phyloP scores from a whole-genome alignment of 805 yeast genomes.

The Wickerhamiella sergipiensis region DNA sequence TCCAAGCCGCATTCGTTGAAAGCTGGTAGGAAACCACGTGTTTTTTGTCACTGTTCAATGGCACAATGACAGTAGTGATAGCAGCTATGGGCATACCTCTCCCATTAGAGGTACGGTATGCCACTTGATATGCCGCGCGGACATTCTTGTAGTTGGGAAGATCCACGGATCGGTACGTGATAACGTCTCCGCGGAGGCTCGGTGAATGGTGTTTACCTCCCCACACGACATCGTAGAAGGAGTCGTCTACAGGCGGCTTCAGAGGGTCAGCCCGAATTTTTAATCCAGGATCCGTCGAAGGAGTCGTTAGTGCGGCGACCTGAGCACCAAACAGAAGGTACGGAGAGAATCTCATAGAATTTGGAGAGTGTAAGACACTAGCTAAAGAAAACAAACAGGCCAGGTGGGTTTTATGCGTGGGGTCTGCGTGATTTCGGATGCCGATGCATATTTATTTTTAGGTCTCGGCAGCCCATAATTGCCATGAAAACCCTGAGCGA shows the following conservation, averaged over 20 bases:
- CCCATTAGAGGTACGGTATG: conserved; percentile 16
- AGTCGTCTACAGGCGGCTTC: not conserved
- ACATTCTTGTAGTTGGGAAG: not conserved
- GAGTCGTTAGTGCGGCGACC: not conserved
- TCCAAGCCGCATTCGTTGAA: conserved; percentile 13
- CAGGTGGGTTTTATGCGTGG: not conserved
- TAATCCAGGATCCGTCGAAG: too few species aligned
- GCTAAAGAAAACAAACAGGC: not conserved
- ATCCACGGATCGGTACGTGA: not conserved
- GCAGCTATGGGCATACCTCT: conserved; percentile 17
- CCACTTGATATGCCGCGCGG: conserved; percentile 10
- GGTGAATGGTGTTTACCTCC: not conserved
- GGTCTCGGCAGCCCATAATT: not conserved
- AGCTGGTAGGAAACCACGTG: conserved; percentile 14
- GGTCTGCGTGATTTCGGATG: not conserved
- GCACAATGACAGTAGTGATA: conserved; percentile 21
- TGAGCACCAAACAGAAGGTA: not conserved
- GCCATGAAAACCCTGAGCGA: not conserved
- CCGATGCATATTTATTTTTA: not conserved
- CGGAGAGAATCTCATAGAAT: not conserved
- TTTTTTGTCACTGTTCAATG: conserved; percentile 6
- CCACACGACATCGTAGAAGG: not conserved
- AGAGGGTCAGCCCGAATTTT: too few species aligned
- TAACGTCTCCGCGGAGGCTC: not conserved
- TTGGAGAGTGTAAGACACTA: not conserved